Base-by-base conservation (phyloP, 164 flowering plant genomes). In the Vitis riparia region DNA sequence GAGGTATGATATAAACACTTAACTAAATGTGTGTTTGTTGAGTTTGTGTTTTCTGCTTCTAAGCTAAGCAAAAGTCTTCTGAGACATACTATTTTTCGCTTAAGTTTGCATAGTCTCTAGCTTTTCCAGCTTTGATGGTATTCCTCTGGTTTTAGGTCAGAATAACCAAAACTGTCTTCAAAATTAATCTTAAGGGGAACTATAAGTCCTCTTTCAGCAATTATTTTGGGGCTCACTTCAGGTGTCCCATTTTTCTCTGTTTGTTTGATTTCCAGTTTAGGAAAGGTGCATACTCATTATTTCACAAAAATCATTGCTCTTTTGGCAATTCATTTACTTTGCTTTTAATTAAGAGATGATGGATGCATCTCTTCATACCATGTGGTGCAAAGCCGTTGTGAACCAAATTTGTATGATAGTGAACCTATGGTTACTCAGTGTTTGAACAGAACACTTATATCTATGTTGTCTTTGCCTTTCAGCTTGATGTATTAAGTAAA, bases 401-500 rank as follows among this genome's bases (percentile, higher is more conserved):
- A 37, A 2, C 0, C 44, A 5, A 37, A 37, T 37, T 37, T 37
- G 44, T 3, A 37, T 6, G 7, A 6, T 37, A 37, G 5, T 37
- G 7, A 37, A 37, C 44, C 6, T 0, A 37, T 37, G 44, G 44
- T 37, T 37, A 30, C 16, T 61, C 44, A 32, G 17, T 13, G 13
- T 51, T 5, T 53, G 23, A 1, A 63, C 57, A 15, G 32, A 51
- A 51, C 16, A 52, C 56, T 72, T 17, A 17, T 16, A 15, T 11
- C 14, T 51, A 10, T 55, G 2, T 53, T 10, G 44, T 66, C 63
- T 52, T 68, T 63, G 47, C 19, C 14, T 77, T 85, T 53, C 89
- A 95, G 99, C 88, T 95, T 69, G 91, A 88, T 68, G 78, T 95
- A 65, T 75, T 95, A 78, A 89, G 97, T 85, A 80, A 75, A 69